These are phyloP conservation scores for Pterulicium gracile DNA, from an alignment of 1,284 basidiomycete species.

Conservation along the genomic window DNA sequence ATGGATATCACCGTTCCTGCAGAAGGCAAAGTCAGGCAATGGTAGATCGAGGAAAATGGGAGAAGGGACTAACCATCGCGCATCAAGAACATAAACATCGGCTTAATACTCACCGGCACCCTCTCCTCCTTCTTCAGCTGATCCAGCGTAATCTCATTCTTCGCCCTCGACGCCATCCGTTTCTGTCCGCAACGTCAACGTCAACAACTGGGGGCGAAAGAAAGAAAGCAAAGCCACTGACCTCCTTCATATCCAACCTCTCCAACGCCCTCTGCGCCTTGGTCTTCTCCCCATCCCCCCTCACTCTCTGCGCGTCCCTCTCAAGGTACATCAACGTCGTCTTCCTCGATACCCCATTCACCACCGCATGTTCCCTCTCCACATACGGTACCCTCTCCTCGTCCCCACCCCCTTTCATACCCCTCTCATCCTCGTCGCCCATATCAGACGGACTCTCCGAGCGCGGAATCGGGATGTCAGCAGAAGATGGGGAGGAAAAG, in stretches of 20 bases:
- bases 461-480: too few species aligned
- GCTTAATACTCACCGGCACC: constrained; percentile 45
- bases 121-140: constrained; percentile 49
- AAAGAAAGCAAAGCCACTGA: too few species aligned
- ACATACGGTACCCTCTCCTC: too few species aligned
- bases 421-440: background rate
- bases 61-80: constrained; percentile 37
- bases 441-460: background rate
- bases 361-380: background rate
- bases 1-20: constrained; percentile 55
- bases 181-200: background rate
- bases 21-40: background rate
- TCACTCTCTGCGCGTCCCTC: too few species aligned
- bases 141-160: constrained; percentile 26
- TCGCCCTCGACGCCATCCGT: constrained; percentile 16
- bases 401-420: too few species aligned
- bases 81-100: constrained; percentile 56
- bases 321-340: background rate
- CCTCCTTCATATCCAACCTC: background rate
- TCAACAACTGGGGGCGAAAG: too few species aligned
- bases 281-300: background rate
- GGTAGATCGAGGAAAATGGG: background rate
- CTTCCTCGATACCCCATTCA: background rate
- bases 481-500: too few species aligned
- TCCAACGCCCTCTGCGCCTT: background rate